phyloP scores from a whole-genome alignment of 306 rosid genomes.

The Cucurbita ficifolia region DNA sequence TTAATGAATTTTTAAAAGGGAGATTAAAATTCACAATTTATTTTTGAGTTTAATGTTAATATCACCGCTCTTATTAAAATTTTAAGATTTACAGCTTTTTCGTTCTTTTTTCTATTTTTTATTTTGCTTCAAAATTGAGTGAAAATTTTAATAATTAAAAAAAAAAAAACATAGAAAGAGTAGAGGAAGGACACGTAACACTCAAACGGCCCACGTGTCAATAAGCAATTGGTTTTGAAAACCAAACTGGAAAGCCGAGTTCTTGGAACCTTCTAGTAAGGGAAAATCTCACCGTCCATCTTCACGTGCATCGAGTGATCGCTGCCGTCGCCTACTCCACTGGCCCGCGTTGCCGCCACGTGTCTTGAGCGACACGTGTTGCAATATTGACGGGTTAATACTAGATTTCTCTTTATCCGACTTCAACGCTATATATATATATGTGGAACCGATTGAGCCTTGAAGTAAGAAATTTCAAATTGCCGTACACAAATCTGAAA shows the following conservation, averaged over 20 bases:
- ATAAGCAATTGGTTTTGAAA: neutral
- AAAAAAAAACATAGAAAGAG: neutral
- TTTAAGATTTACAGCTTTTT: too few species aligned
- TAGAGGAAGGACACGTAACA: neutral
- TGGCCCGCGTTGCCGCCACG: neutral
- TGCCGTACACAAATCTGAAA: neutral
- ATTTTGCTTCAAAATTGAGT: neutral
- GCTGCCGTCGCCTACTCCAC: neutral
- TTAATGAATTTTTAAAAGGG: too few species aligned
- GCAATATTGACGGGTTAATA: neutral
- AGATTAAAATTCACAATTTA: too few species aligned
- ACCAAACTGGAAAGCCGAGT: neutral
- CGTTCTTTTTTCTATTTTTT: neutral
- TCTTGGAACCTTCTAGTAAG: neutral
- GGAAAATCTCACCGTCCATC: neutral
- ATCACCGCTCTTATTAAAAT: too few species aligned
- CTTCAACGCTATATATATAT: neutral
- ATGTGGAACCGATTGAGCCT: too few species aligned
- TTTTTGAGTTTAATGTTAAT: too few species aligned
- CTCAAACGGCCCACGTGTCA: neutral
- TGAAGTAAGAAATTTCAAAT: neutral
- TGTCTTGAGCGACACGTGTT: neutral
- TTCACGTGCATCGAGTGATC: constrained; percentile 7
- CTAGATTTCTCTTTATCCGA: neutral
- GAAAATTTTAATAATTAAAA: neutral